phyloP scores from a whole-genome alignment of 1,139 yeast genomes.

The Tardiomyces digboiensis region DNA sequence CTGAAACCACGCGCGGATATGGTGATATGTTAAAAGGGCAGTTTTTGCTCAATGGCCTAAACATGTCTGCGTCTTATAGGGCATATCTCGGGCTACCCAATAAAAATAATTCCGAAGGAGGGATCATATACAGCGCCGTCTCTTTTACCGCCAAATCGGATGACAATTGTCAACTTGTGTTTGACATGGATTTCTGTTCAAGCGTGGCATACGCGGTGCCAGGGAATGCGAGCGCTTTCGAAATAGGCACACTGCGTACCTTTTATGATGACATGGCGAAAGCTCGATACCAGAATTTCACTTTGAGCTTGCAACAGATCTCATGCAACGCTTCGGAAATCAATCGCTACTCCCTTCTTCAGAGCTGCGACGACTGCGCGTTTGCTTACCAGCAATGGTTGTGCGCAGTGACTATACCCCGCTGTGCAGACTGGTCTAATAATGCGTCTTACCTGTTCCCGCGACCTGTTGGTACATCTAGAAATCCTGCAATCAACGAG shows the following conservation, averaged over 20 bases:
- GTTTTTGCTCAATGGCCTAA: conserved; percentile 52
- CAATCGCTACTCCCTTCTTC: conserved; percentile 61
- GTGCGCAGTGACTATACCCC: conserved; percentile 83
- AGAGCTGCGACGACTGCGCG: conserved; percentile 66
- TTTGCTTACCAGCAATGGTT: conserved; percentile 76
- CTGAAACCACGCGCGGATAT: conserved; percentile 41
- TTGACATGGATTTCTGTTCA: conserved; percentile 65
- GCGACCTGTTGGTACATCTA: conserved; percentile 43
- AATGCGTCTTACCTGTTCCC: conserved; percentile 37
- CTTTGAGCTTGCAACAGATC: conserved; percentile 65
- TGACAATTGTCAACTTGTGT: conserved; percentile 61
- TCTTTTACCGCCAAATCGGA: conserved; percentile 49
- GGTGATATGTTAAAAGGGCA: conserved; percentile 36
- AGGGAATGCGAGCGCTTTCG: conserved; percentile 31
- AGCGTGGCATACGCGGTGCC: conserved; percentile 90
- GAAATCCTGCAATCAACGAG: conserved; percentile 52
- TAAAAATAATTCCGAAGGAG: conserved; percentile 38
- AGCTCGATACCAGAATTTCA: conserved; percentile 51
- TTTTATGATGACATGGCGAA: conserved; percentile 59
- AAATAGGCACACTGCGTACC: conserved; percentile 21
- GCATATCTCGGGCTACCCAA: conserved; percentile 55
- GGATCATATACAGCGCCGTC: conserved; percentile 52
- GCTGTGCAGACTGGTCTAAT: conserved; percentile 52
- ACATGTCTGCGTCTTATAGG: conserved; percentile 50
- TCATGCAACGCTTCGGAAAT: conserved; percentile 70